Evolutionary conservation across 2,329 filamentous ascomycete genomes (phyloP).

Genomic region (Arthrobotrys sphaeroides): DNA sequence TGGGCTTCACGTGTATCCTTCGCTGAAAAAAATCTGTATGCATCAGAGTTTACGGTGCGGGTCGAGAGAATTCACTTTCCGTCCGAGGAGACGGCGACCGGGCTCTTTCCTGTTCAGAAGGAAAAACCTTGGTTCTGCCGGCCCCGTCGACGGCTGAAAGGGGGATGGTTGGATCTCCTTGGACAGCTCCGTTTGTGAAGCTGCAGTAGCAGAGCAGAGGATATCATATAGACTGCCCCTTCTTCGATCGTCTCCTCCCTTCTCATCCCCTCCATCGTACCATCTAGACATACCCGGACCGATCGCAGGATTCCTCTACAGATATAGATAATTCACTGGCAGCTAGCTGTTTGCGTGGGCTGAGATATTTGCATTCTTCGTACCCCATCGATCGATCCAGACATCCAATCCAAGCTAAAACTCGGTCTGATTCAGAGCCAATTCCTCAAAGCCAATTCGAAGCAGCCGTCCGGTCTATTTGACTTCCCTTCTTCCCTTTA

Average conservation of each 20-base stretch:
- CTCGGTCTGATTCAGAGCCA: constrained; percentile 2
- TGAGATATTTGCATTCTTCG: neutral
- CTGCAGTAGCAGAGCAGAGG: neutral
- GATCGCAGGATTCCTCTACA: too few species aligned
- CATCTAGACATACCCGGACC: too few species aligned
- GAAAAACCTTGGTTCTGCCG: constrained; percentile 13
- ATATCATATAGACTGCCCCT: too few species aligned
- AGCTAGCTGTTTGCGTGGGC: neutral
- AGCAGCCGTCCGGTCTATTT: neutral
- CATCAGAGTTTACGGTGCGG: constrained; percentile 24
- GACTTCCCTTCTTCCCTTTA: neutral
- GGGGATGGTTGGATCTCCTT: neutral
- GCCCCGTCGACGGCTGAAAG: neutral
- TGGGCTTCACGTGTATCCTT: constrained; percentile 18
- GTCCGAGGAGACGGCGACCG: neutral
- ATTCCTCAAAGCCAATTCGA: neutral
- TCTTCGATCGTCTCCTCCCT: too few species aligned
- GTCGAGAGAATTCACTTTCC: constrained; percentile 28
- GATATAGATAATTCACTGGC: too few species aligned
- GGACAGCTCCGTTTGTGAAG: neutral
- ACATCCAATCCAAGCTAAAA: neutral
- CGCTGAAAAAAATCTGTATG: neutral
- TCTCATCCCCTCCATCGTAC: too few species aligned
- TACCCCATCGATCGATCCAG: neutral
- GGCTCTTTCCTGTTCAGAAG: constrained; percentile 6